Base-by-base conservation (phyloP, 2,329 filamentous ascomycete genomes). In the Setomelanomma holmii region DNA sequence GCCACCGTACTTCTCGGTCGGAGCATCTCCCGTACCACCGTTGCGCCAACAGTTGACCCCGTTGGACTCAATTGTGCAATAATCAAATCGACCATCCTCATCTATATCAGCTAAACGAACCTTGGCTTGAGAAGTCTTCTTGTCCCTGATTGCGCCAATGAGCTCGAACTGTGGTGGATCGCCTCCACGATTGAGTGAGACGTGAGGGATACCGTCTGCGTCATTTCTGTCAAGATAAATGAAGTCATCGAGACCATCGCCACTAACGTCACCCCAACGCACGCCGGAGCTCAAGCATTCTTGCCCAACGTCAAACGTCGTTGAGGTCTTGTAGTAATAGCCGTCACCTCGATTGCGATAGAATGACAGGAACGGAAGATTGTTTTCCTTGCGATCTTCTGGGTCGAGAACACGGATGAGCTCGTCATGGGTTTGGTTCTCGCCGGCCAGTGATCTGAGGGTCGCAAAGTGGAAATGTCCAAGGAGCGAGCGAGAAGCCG, bases 1-100 rank as follows among this genome's bases (percentile, higher is more conserved):
- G 12, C 34, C 34, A 17, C 16, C 34, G n/a, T 36, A 36, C n/a
- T 36, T 36, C 34, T 4, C 34, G 3, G 34, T 36, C 4, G 34
- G 34, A 14, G 16, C 50, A 24, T 73, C 60, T 1, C 61, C 65
- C 23, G 53, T 49, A 14, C 67, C 66, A 7, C 67, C 69, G 36
- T 75, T 76, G 4, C 75, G 62, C 66, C 66, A 75, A 53, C 67
- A 75, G 2, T 55, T 53, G 20, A 69, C 55, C 2, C 69, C 72
- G 17, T 51, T 53, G 11, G 52, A 57, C 1, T 58, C 58, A 2
- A 70, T 39, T 4, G 64, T 40, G 34, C 70, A 70, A 45, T 72
- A 77, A 51, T 78, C 76, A 0, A 64, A 40, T 0, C 74, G 63
- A 0, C 75, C 74, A 45, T 78, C 66, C 2, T 65, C 68, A 23